Percentiles rank a stretch among this genome's conserved stretches.
Evolutionary conservation across 306 rosid genomes (phyloP).

Genomic region (Casuarina glauca): DNA sequence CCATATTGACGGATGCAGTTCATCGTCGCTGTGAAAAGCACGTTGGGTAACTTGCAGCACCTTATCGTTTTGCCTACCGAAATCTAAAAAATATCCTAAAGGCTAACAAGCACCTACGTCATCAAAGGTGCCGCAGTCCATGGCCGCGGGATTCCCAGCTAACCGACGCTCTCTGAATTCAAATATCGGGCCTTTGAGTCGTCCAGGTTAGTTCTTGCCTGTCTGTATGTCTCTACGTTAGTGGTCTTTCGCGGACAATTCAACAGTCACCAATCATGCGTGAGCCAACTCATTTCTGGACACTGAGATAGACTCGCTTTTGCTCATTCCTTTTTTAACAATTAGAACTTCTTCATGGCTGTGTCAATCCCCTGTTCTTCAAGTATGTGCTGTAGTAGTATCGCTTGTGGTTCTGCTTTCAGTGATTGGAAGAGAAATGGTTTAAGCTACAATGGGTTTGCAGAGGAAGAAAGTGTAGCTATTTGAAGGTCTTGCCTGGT

Average conservation of each 20-base stretch:
- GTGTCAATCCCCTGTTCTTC: conserved; percentile 47
- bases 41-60: neutral
- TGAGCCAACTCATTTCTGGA: neutral
- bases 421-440: conserved; percentile 32
- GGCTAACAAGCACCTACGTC: neutral
- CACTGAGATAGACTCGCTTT: conserved; percentile 17
- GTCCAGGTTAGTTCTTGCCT: conserved; percentile 26
- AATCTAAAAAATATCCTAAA: neutral
- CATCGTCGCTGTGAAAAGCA: too few species aligned
- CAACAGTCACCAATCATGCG: conserved; percentile 8
- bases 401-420: conserved; percentile 38
- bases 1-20: too few species aligned
- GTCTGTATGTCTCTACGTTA: neutral
- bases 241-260: conserved; percentile 1
- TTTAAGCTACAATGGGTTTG: conserved; percentile 34
- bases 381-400: conserved; percentile 41
- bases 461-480: conserved; percentile 35
- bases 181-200: conserved; percentile 4
- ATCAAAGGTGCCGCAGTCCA: neutral
- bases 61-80: neutral
- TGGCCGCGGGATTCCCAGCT: neutral
- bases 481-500: conserved; percentile 45
- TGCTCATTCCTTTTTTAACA: conserved; percentile 12
- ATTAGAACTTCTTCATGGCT: conserved; percentile 40
- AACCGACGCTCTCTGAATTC: neutral